Base-by-base conservation (phyloP, 202 grass and related monocot species). In the Zoysia matrella region DNA sequence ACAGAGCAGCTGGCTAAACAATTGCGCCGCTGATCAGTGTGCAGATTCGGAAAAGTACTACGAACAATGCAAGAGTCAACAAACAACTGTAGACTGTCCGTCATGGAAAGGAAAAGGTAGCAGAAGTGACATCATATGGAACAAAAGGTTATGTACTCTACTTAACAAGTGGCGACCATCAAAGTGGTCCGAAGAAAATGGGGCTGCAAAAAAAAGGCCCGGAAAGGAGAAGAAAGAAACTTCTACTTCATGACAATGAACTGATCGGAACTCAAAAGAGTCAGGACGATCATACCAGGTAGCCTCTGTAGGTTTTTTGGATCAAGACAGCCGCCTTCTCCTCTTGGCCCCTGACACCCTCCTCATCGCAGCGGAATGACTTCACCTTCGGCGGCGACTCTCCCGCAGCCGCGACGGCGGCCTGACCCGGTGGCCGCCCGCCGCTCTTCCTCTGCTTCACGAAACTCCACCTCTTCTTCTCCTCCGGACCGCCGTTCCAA, bases 391-490 rank as follows among this genome's bases (percentile, higher is more conserved):
- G 71, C 47, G 16, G 30, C 58, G 65, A 39, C 66, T 77, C 80
- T 4, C 51, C 65, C 1, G 18, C 40, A 0, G 68, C 76, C 1
- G 78, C 61, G 15, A 71, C 70, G 15, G 11, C 54, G 43, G 58
- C 44, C 14, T 42, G 45, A 42, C 18, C 47, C 0, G 63, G 52
- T 3, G 86, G 57, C 60, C 55, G 42, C 69, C 71, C 77, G 56
- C 69, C 69, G 22, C 87, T 82, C 77, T 30, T 82, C 76, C 93
- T 74, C 16, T 85, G 89, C 80, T 86, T 94, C 0, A 13, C 87
- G 78, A 99, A 99, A 79, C 93, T 99, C 97, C 97, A 96, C 75
- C 97, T 81, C 60, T 10, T 81, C 55, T 76, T 89, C 73, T 98
- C 92, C 58, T 67, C 65, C 11, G 78, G 60, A 43, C 73, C 52